Evolutionary conservation across 2,329 filamentous ascomycete genomes (phyloP).

Genomic region (Arthrobotrys sinensis): DNA sequence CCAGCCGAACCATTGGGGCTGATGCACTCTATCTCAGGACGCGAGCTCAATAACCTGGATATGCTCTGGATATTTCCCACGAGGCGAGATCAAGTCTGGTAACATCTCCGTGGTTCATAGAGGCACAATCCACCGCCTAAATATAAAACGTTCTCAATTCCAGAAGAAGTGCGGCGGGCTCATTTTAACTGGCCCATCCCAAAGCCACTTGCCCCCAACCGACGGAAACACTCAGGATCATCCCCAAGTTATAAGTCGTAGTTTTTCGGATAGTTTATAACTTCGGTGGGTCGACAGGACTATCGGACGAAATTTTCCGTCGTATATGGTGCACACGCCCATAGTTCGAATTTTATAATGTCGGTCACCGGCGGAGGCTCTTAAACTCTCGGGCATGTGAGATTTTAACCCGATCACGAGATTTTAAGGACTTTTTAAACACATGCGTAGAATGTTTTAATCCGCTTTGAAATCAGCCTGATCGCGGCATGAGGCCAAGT

Average conservation of each 20-base stretch:
- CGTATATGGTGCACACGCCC: slow-evolving; percentile 16
- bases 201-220: slow-evolving; percentile 19
- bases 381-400: slow-evolving; percentile 5
- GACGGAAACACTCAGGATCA: slow-evolving; percentile 46
- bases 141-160: slow-evolving; percentile 38
- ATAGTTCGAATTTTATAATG: slow-evolving; percentile 27
- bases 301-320: slow-evolving; percentile 60
- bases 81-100: slow-evolving; percentile 39
- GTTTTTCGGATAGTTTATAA: slow-evolving; percentile 50
- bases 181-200: slow-evolving; percentile 13
- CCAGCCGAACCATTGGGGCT: slow-evolving; percentile 9
- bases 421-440: slow-evolving; percentile 29
- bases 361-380: slow-evolving; percentile 8
- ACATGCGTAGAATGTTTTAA: slow-evolving; percentile 1
- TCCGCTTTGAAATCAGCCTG: slow-evolving; percentile 29
- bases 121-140: slow-evolving; percentile 42
- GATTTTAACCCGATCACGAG: slow-evolving; percentile 28
- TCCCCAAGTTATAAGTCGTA: slow-evolving; percentile 18
- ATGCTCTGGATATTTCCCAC: slow-evolving; percentile 37
- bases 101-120: slow-evolving; percentile 31
- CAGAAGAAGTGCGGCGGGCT: slow-evolving; percentile 13
- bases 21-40: slow-evolving; percentile 16
- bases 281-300: slow-evolving; percentile 46
- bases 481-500: slow-evolving; percentile 19
- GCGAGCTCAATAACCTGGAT: slow-evolving; percentile 29